A percentile compares a stretch with the other conserved stretches of the same genome.
Evolutionary conservation across 2,329 filamentous ascomycete genomes (phyloP).

Genomic region (Aspergillus pseudoviridinutans): DNA sequence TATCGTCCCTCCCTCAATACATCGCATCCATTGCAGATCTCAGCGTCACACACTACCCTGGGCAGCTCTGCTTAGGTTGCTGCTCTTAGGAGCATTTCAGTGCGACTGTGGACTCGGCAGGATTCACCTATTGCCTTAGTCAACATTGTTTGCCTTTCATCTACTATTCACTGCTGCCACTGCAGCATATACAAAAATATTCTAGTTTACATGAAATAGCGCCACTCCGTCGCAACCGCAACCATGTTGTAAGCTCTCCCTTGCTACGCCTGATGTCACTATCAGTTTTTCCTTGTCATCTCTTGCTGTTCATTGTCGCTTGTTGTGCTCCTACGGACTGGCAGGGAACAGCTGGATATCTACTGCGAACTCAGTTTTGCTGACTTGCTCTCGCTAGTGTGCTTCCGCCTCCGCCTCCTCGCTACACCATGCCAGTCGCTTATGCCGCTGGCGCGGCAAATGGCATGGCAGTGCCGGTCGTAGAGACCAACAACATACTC

Average conservation of each 20-base stretch:
- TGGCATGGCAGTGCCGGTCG: slow-evolving; percentile 66
- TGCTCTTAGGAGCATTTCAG: slow-evolving; percentile 5
- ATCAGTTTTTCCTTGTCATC: background rate
- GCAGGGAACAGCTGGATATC: slow-evolving; percentile 1
- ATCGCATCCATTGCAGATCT: background rate
- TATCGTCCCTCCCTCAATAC: background rate
- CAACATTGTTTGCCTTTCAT: background rate
- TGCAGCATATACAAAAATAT: background rate
- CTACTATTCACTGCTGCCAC: background rate
- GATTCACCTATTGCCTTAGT: background rate
- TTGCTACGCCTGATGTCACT: background rate
- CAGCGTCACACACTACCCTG: slow-evolving; percentile 1
- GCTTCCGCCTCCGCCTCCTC: slow-evolving; percentile 75
- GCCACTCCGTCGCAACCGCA: slow-evolving; percentile 4
- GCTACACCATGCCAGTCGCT: slow-evolving; percentile 71
- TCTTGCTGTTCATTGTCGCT: slow-evolving; percentile 1
- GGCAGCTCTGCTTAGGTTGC: slow-evolving; percentile 12
- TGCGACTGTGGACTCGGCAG: slow-evolving; percentile 9
- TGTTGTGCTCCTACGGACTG: background rate
- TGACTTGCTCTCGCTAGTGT: slow-evolving; percentile 54
- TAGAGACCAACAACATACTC: slow-evolving; percentile 92
- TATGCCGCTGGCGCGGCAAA: slow-evolving; percentile 69
- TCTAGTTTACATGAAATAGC: slow-evolving; percentile 1
- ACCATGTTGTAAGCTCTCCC: slow-evolving; percentile 22
- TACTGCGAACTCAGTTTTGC: slow-evolving; percentile 7